A percentile compares a stretch with the other conserved stretches of the same genome.
Evolutionary conservation across 1,284 basidiomycete species (phyloP).

Genomic region (Rhizoctonia solani): DNA sequence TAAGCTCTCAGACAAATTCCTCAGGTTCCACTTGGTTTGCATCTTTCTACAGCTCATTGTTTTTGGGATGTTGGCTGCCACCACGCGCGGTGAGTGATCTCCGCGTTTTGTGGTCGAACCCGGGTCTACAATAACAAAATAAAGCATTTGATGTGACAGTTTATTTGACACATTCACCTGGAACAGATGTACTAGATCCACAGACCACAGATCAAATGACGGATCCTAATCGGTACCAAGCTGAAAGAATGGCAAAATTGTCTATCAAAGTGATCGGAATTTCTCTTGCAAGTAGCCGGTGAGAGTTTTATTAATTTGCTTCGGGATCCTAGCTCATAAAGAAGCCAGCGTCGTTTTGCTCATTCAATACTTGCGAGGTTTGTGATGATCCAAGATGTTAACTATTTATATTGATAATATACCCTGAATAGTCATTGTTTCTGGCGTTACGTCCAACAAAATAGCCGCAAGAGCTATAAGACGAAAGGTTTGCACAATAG

Average conservation of each 20-base stretch:
- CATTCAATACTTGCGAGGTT: background rate
- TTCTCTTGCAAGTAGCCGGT: slow-evolving; percentile 15
- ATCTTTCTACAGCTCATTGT: background rate
- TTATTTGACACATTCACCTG: background rate
- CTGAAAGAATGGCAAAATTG: background rate
- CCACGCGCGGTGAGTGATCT: background rate
- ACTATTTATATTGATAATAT: background rate
- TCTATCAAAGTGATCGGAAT: background rate
- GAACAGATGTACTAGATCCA: background rate
- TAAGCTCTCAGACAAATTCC: no score
- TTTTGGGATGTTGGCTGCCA: background rate
- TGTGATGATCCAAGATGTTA: background rate
- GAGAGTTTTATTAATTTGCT: no score
- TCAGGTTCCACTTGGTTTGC: background rate
- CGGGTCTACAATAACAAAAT: background rate
- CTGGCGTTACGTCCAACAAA: background rate
- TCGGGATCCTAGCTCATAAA: background rate
- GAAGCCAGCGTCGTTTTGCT: background rate
- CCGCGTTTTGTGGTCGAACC: background rate
- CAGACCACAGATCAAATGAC: background rate
- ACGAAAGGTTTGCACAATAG: no score
- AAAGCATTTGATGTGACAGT: background rate
- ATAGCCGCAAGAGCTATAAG: no score
- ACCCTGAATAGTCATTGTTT: background rate
- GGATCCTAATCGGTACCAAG: background rate